Conservation (phyloP, 2,329 filamentous ascomycete genomes). For the Paraphaeosphaeria sporulosa region DNA sequence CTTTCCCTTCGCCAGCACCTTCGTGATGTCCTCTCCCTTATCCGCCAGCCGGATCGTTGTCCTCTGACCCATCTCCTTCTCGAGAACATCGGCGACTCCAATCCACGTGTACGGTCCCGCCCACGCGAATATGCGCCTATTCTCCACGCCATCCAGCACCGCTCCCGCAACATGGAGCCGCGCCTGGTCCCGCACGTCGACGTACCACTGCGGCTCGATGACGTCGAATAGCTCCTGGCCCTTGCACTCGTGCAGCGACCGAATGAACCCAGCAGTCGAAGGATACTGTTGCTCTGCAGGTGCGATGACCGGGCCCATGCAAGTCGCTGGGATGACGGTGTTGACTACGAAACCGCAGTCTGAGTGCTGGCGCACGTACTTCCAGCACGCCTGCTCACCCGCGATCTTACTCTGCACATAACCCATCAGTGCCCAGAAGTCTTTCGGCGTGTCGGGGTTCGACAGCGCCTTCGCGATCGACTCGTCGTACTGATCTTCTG, state of each 20-base stretch:
- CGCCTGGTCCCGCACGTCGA: constrained; percentile 22
- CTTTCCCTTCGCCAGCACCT: constrained; percentile 5
- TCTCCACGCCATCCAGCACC: constrained; percentile 21
- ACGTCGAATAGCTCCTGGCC: constrained; percentile 14
- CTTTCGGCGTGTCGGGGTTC: constrained; percentile 26
- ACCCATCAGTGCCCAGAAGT: constrained; percentile 33
- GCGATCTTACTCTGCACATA: constrained; percentile 63
- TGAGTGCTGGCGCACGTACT: constrained; percentile 14
- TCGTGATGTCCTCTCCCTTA: constrained; percentile 23
- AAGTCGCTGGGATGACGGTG: constrained; percentile 19
- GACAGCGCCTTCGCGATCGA: constrained; percentile 39
- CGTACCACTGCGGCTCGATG: constrained; percentile 17
- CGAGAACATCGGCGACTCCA: constrained; percentile 19
- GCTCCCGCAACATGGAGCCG: constrained; percentile 24
- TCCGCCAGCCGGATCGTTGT: constrained; percentile 16
- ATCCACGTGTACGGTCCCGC: constrained; percentile 23
- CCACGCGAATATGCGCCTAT: constrained; percentile 21
- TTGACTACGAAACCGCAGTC: constrained; percentile 22
- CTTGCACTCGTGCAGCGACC: constrained; percentile 18
- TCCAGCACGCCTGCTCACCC: constrained; percentile 22
- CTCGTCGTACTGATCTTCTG: constrained; percentile 42
- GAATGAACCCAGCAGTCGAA: constrained; percentile 20
- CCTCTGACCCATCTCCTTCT: constrained; percentile 19
- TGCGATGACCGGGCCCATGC: constrained; percentile 21
- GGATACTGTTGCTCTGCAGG: constrained; percentile 21